These are phyloP conservation scores for Leptographium flavum DNA, from an alignment of 2,329 filamentous ascomycete species.

Conservation along the genomic window DNA sequence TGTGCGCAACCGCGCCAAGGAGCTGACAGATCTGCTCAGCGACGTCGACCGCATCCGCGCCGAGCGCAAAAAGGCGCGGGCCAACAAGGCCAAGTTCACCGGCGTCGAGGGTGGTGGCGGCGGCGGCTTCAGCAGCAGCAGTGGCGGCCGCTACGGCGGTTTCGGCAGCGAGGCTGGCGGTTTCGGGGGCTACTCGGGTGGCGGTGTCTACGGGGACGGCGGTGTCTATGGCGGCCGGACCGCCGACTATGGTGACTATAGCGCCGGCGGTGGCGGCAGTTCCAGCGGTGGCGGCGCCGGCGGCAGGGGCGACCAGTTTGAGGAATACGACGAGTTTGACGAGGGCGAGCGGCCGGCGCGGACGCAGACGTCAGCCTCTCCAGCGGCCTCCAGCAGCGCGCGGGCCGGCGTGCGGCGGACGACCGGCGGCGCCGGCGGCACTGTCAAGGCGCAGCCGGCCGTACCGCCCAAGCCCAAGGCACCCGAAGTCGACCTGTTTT, in stretches of 20 bases:
- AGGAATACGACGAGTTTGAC: slow-evolving; percentile 95
- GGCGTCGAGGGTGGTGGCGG: slow-evolving; percentile 69
- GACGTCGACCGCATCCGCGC: slow-evolving; percentile 79
- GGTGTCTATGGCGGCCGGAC: slow-evolving; percentile 77
- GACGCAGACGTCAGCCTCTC: slow-evolving; percentile 8
- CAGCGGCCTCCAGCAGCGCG: slow-evolving; percentile 30
- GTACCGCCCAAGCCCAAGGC: slow-evolving; percentile 66
- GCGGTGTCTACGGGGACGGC: slow-evolving; percentile 90
- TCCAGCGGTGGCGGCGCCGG: slow-evolving; percentile 20
- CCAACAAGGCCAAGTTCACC: slow-evolving; percentile 87
- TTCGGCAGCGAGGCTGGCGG: slow-evolving; percentile 72
- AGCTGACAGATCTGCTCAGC: slow-evolving; percentile 81
- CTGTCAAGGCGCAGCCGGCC: slow-evolving; percentile 19
- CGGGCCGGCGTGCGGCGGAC: slow-evolving; percentile 23
- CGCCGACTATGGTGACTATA: slow-evolving; percentile 52
- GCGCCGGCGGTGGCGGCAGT: slow-evolving; percentile 1
- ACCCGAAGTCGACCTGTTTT: slow-evolving; percentile 84
- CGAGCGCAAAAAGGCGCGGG: slow-evolving; percentile 77
- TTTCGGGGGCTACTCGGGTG: slow-evolving; percentile 49
- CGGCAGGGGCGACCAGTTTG: slow-evolving; percentile 60
- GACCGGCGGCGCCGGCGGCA: slow-evolving; percentile 10
- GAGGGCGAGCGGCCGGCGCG: slow-evolving; percentile 42
- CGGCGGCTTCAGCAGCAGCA: slow-evolving; percentile 35
- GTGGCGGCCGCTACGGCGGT: slow-evolving; percentile 59
- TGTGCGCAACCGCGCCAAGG: slow-evolving; percentile 90